Percentiles rank a stretch among this genome's conserved stretches.
phyloP scores from a whole-genome alignment of 2,329 filamentous ascomycete genomes.

The Fusarium torulosum region DNA sequence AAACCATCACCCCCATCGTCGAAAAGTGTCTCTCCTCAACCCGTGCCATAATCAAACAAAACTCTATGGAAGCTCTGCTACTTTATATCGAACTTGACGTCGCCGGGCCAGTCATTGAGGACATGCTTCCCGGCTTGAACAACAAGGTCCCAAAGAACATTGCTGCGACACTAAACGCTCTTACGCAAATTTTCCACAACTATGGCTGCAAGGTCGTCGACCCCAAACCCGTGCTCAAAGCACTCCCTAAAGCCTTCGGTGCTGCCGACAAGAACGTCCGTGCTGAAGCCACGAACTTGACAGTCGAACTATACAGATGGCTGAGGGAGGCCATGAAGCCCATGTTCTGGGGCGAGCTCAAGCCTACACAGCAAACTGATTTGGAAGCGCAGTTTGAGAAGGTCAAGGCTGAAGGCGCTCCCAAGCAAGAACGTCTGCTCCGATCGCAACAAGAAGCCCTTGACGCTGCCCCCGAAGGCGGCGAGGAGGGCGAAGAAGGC shows the following conservation, averaged over 20 bases:
- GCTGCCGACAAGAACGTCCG: slow-evolving; percentile 99
- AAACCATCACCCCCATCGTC: slow-evolving; percentile 81
- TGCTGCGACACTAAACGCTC: slow-evolving; percentile 75
- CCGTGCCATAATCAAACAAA: slow-evolving; percentile 88
- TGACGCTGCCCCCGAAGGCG: slow-evolving; percentile 74
- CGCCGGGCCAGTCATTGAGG: slow-evolving; percentile 87
- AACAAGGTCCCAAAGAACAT: slow-evolving; percentile 95
- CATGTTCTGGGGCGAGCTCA: slow-evolving; percentile 95
- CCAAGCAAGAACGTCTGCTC: slow-evolving; percentile 91
- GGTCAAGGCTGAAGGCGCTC: slow-evolving; percentile 85
- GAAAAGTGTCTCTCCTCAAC: slow-evolving; percentile 94
- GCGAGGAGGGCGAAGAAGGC: slow-evolving; percentile 68
- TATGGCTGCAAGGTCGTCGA: slow-evolving; percentile 96
- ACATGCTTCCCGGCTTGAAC: slow-evolving; percentile 83
- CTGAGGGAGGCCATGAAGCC: slow-evolving; percentile 97
- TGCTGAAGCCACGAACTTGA: slow-evolving; percentile 90
- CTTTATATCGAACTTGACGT: slow-evolving; percentile 92
- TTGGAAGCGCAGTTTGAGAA: slow-evolving; percentile 95
- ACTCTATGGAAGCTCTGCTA: slow-evolving; percentile 85
- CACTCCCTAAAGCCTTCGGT: slow-evolving; percentile 89
- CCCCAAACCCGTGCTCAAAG: slow-evolving; percentile 90
- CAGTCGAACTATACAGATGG: slow-evolving; percentile 97
- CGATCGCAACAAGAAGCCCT: slow-evolving; percentile 89
- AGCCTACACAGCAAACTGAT: slow-evolving; percentile 94
- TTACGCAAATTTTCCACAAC: slow-evolving; percentile 89